phyloP scores from a whole-genome alignment of 2,329 filamentous ascomycete species.

The Ophiosphaerella korrae region DNA sequence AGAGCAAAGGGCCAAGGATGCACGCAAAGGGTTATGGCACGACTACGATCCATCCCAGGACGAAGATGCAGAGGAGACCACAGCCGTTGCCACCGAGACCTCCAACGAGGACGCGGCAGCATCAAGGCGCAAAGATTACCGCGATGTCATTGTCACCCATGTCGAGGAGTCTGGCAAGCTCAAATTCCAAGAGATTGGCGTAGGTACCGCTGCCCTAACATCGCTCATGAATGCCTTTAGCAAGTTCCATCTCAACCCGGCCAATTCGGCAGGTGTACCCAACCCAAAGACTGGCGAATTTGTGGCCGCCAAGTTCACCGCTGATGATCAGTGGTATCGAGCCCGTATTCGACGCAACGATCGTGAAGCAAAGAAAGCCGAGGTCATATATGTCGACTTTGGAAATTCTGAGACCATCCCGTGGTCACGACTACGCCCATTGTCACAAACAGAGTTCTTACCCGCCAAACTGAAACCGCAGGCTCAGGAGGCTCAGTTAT shows the following conservation, averaged over 20 bases:
- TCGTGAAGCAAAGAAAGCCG: slow-evolving; percentile 80
- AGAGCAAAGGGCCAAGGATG: slow-evolving; percentile 88
- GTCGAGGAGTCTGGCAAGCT: slow-evolving; percentile 81
- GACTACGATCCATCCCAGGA: slow-evolving; percentile 93
- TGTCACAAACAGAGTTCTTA: slow-evolving; percentile 79
- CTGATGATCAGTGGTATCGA: slow-evolving; percentile 93
- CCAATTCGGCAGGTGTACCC: slow-evolving; percentile 75
- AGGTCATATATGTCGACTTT: slow-evolving; percentile 94
- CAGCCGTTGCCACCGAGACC: slow-evolving; percentile 54
- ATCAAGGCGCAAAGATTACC: slow-evolving; percentile 83
- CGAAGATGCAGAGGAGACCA: slow-evolving; percentile 59
- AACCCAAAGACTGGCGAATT: slow-evolving; percentile 87
- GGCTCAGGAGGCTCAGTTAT: slow-evolving; percentile 83
- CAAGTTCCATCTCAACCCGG: slow-evolving; percentile 83
- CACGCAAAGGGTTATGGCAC: slow-evolving; percentile 85
- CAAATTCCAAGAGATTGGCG: slow-evolving; percentile 89
- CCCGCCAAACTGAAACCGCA: slow-evolving; percentile 78
- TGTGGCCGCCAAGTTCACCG: slow-evolving; percentile 88
- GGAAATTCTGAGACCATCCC: slow-evolving; percentile 90
- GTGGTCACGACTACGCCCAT: slow-evolving; percentile 82
- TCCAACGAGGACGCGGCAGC: slow-evolving; percentile 59
- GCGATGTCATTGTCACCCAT: slow-evolving; percentile 90
- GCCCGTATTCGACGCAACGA: slow-evolving; percentile 91
- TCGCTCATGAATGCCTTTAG: slow-evolving; percentile 90
- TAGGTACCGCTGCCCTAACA: slow-evolving; percentile 82